Percentiles rank a stretch among this genome's conserved stretches.
Conservation (phyloP, 345 rosid genomes). For the Combretum micranthum region DNA sequence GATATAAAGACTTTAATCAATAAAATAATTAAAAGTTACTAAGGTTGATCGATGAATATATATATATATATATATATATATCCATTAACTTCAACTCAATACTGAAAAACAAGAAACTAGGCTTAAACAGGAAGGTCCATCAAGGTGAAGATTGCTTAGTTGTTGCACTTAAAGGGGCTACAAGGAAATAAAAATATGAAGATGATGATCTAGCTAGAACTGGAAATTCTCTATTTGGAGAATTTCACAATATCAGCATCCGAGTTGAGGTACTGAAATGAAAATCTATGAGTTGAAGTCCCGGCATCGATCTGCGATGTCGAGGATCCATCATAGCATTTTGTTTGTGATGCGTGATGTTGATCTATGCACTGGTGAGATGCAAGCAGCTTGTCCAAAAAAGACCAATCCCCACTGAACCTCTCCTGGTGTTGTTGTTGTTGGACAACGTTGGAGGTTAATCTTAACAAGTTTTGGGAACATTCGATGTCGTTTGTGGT, state of each 20-base stretch:
- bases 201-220: too few relatives aligned
- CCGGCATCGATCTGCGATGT: conserved; percentile 13
- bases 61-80: too few relatives aligned
- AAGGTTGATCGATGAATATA: too few relatives aligned
- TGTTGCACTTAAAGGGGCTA: too few relatives aligned
- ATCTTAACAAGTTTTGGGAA: conserved; percentile 62
- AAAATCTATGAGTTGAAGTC: conserved; percentile 38
- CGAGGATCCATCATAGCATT: conserved; percentile 1
- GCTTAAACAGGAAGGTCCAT: too few relatives aligned
- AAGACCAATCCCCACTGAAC: conserved; percentile 69
- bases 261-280: conserved; percentile 55
- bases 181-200: too few relatives aligned
- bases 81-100: too few relatives aligned
- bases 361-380: conserved; percentile 9
- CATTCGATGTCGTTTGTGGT: conserved; percentile 45
- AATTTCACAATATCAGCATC: conserved; percentile 44
- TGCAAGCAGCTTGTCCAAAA: conserved; percentile 77
- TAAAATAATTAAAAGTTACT: too few relatives aligned
- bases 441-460: conserved; percentile 29
- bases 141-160: too few relatives aligned
- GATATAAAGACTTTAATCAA: too few relatives aligned
- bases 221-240: conserved; percentile 29
- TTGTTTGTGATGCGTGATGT: conserved; percentile 23
- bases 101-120: too few relatives aligned
- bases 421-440: conserved; percentile 27